Evolutionary conservation across 208 protist species (phyloP).

Genomic region (Porcisia hertigi): DNA sequence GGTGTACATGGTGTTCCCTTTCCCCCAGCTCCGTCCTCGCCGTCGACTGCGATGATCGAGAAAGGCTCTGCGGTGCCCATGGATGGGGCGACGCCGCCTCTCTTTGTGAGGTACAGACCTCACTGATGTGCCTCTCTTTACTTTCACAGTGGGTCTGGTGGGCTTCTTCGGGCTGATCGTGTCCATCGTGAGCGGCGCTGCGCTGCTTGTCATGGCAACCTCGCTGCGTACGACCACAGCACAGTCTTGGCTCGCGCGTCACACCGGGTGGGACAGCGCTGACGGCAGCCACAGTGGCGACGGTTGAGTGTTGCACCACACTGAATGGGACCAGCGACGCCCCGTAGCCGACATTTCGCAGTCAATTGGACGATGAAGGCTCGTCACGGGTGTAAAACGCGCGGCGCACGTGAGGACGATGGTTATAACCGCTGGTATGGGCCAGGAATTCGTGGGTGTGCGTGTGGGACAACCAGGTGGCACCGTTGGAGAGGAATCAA

Average conservation of each 20-base stretch:
- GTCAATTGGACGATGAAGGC: background rate
- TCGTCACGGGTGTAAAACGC: background rate
- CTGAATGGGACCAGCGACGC: background rate
- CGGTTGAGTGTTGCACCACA: background rate
- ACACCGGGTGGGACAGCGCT: background rate
- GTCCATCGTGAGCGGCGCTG: constrained; percentile 18
- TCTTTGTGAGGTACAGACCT: background rate
- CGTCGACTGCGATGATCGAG: background rate
- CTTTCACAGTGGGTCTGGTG: constrained; percentile 9
- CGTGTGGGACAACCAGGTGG: background rate
- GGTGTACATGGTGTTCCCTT: constrained; percentile 38
- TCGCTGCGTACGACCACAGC: constrained; percentile 22
- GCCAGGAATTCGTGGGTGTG: background rate
- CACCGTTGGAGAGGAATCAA: no score
- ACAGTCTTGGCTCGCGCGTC: constrained; percentile 19
- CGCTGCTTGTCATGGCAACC: constrained; percentile 22
- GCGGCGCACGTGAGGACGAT: background rate
- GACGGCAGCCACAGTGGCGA: background rate
- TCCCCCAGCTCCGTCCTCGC: background rate
- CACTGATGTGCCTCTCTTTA: constrained; percentile 5
- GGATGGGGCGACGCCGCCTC: background rate
- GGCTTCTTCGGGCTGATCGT: constrained; percentile 18
- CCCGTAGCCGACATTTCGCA: background rate
- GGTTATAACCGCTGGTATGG: background rate
- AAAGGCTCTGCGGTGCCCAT: background rate